Base-by-base conservation (phyloP, 148 eudicot genomes). In the Vaccinium vitisidaea region DNA sequence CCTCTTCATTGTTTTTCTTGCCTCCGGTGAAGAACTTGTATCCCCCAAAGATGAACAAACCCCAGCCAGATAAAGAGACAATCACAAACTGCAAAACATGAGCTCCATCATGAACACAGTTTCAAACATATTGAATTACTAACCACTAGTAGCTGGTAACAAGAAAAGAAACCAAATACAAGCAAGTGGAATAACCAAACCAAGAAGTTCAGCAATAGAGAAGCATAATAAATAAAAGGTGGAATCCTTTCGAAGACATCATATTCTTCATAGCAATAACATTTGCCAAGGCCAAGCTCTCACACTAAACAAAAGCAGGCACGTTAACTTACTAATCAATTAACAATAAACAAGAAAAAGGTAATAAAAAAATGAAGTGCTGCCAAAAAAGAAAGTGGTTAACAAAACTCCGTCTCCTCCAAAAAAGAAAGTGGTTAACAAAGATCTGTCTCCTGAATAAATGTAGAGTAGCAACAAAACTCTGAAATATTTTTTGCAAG, bases 1-100 rank as follows among this genome's bases (percentile, higher is more conserved):
- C 96, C 94, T 92, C 94, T 48, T 88, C 92, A 46, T 90, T 85
- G 87, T 87, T 87, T 87, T 92, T 92, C 86, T 92, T 92, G 88
- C 96, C 94, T 53, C 90, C 80, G 2, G 93, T 82, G 81, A 92
- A 90, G 52, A 90, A 71, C 90, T 94, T 94, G 87, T 87, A 92
- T 19, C 91, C 90, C 80, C 94, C 92, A 86, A 43, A 89, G 85
- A 94, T 54, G 70, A 83, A 81, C 76, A 93, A 71, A 63, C 94
- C 94, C 98, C 98, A 94, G 84, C 96, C 98, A 78, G 98, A 6
- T 83, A 94, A 90, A 75, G 98, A 94, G 55, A 88, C 93, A 79
- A 94, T 91, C 79, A 94, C 98, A 88, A 94, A 93, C 98, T 94
- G 90, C 91, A 87, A 71, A 87, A 49, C 10, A 82, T 83, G 54